A percentile compares a stretch with the other conserved stretches of the same genome.
These are phyloP conservation scores for Penstemon davidsonii DNA, from an alignment of 257 asterid genomes.

Conservation along the genomic window DNA sequence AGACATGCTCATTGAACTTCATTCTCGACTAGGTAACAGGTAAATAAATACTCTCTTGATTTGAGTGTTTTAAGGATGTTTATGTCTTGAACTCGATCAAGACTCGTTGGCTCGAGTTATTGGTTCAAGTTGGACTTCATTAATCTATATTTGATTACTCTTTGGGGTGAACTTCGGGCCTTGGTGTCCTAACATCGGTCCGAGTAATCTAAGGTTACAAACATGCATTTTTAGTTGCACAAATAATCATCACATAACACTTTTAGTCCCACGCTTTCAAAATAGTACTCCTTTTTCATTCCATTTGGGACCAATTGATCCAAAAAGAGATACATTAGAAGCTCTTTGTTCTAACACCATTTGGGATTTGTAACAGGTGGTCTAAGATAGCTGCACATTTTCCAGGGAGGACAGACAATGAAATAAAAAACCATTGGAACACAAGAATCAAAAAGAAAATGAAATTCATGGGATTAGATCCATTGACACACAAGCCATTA, in stretches of 20 bases:
- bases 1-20: slow-evolving; percentile 80
- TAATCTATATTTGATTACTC: no score
- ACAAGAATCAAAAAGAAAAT: slow-evolving; percentile 56
- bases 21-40: slow-evolving; percentile 83
- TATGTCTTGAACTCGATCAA: background rate
- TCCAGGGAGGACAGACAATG: slow-evolving; percentile 55
- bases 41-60: slow-evolving; percentile 8
- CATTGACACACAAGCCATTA: slow-evolving; percentile 44
- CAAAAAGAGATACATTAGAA: no score
- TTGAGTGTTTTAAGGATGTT: background rate
- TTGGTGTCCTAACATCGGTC: no score
- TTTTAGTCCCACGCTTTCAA: no score
- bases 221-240: no score
- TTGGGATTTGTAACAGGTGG: slow-evolving; percentile 50
- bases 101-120: no score
- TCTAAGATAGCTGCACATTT: slow-evolving; percentile 83
- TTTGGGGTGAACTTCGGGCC: no score
- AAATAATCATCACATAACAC: no score
- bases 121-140: no score
- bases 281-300: no score
- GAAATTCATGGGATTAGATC: slow-evolving; percentile 44
- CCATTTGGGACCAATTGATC: no score
- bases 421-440: slow-evolving; percentile 58
- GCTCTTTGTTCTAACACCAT: background rate
- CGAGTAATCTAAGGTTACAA: no score